Evolutionary conservation across 306 rosid genomes (phyloP), one percentile per base, ranked within the genome.

Genomic region (Luffa acutangula): DNA sequence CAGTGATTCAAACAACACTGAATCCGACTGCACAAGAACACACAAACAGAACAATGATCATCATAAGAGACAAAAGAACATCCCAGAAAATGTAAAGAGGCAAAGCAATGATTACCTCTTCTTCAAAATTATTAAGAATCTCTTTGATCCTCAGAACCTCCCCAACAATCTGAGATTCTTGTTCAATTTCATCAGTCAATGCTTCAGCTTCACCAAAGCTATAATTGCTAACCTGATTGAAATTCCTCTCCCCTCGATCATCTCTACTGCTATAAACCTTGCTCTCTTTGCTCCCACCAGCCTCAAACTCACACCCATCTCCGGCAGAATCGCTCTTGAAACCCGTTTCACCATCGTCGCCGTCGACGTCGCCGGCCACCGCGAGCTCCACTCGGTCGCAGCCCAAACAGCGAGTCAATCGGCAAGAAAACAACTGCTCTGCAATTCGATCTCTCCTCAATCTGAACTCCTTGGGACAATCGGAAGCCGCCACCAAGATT

Each of bases 201-300:
- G 97, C 99, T 87, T 95, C 98, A 31, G 96, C 97, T 20, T 91
- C 97, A 9, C 87, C 94, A 82, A 79, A 90, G 87, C 91, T 89
- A 62, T 79, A 88, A 82, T 87, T 94, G 83, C 89, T 87, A 41
- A 82, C 84, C 54, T 54, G 85, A 25, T 89, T 90, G 36, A 39
- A 78, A 80, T 82, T 70, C 85, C 81, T 85, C 64, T 85, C 94
- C 17, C 74, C 86, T 65, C 54, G 84, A 78, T 89, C 91, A 63
- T 85, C 88, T 66, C 91, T 81, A 52, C 81, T 59, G 49, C 87
- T 80, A 82, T 88, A 84, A 6, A 83, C 93, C 85, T 95, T 90
- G 83, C 98, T 95, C 82, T 95, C 98, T 72, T 95, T 95, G 75
- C 99, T 95, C 5, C 87, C 97, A 4, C 95, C 95, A 0, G 82